Percentiles rank a stretch among this genome's conserved stretches.
phyloP scores from a whole-genome alignment of 768 basidiomycete genomes.

The Xerocomellus dryophilus region DNA sequence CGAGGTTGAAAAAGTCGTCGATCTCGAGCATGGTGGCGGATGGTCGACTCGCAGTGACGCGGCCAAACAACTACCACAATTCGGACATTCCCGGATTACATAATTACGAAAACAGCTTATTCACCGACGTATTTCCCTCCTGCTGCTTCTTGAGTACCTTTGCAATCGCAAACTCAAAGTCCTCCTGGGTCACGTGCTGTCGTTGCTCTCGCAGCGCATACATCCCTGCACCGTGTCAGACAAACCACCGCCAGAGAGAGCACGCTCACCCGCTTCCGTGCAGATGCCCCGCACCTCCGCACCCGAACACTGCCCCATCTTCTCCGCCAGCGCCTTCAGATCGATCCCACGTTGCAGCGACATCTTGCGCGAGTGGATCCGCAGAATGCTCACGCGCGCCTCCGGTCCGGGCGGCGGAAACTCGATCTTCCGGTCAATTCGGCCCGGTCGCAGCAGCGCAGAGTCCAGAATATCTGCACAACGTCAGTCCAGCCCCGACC shows the following conservation, averaged over 20 bases:
- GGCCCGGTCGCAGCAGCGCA: slow-evolving; percentile 88
- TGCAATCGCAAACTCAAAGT: slow-evolving; percentile 97
- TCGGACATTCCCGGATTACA: slow-evolving; percentile 17
- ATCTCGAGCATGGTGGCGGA: slow-evolving; percentile 30
- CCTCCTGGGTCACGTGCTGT: slow-evolving; percentile 97
- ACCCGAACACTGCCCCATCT: slow-evolving; percentile 99
- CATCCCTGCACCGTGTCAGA: slow-evolving; percentile 58
- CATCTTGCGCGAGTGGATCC: slow-evolving; percentile 99
- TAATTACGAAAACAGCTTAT: slow-evolving; percentile 77
- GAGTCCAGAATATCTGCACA: slow-evolving; percentile 85
- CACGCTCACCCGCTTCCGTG: slow-evolving; percentile 80
- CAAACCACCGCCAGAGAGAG: too few relatives aligned
- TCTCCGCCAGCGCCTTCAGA: slow-evolving; percentile 91
- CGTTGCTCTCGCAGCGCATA: slow-evolving; percentile 93
- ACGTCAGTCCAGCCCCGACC: slow-evolving; percentile 7
- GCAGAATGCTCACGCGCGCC: slow-evolving; percentile 93
- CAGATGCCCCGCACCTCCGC: slow-evolving; percentile 97
- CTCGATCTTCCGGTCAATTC: slow-evolving; percentile 97
- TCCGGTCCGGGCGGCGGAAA: slow-evolving; percentile 98
- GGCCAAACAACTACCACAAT: not conserved
- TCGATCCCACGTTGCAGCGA: slow-evolving; percentile 97
- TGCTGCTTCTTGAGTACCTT: slow-evolving; percentile 98
- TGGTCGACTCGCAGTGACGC: too few relatives aligned
- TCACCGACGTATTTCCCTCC: slow-evolving; percentile 89
- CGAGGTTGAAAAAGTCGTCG: slow-evolving; percentile 66